A percentile compares a stretch with the other conserved stretches of the same genome.
phyloP scores from a whole-genome alignment of 2,329 filamentous ascomycete species.

The Trichoderma sp. region DNA sequence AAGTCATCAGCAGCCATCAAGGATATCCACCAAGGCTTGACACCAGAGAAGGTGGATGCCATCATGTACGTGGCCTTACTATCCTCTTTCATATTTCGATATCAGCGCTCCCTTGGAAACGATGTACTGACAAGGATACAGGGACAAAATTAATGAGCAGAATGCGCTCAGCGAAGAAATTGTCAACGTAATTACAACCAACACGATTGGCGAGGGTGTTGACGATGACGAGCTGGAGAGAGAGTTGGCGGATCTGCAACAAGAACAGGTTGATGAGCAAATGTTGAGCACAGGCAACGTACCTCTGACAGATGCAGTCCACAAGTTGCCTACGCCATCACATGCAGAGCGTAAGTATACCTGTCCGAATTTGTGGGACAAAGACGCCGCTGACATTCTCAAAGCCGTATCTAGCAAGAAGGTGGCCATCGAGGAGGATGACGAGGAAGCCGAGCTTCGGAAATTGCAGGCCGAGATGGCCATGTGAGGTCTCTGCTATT shows the following conservation, averaged over 20 bases:
- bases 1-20: slow-evolving; percentile 87
- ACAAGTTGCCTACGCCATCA: slow-evolving; percentile 71
- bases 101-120: neutral
- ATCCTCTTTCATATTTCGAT: neutral
- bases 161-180: slow-evolving; percentile 94
- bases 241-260: slow-evolving; percentile 82
- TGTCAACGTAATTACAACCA: slow-evolving; percentile 74
- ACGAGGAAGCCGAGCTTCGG: slow-evolving; percentile 91
- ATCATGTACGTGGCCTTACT: slow-evolving; percentile 68
- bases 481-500: slow-evolving; percentile 57
- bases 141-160: slow-evolving; percentile 88
- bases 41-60: slow-evolving; percentile 89
- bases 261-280: slow-evolving; percentile 87
- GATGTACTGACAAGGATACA: slow-evolving; percentile 42
- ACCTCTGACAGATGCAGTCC: slow-evolving; percentile 74
- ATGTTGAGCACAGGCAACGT: slow-evolving; percentile 88
- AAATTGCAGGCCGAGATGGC: slow-evolving; percentile 97
- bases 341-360: slow-evolving; percentile 70
- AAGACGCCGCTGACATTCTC: slow-evolving; percentile 12
- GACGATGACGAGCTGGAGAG: slow-evolving; percentile 86
- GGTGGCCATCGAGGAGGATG: slow-evolving; percentile 69
- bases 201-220: slow-evolving; percentile 62
- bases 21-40: slow-evolving; percentile 84
- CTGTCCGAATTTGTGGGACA: neutral
- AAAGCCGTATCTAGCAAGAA: slow-evolving; percentile 35